Percentiles rank a stretch among this genome's conserved stretches.
phyloP scores from a whole-genome alignment of 139 green algal genomes.

The Micractinium sp. region DNA sequence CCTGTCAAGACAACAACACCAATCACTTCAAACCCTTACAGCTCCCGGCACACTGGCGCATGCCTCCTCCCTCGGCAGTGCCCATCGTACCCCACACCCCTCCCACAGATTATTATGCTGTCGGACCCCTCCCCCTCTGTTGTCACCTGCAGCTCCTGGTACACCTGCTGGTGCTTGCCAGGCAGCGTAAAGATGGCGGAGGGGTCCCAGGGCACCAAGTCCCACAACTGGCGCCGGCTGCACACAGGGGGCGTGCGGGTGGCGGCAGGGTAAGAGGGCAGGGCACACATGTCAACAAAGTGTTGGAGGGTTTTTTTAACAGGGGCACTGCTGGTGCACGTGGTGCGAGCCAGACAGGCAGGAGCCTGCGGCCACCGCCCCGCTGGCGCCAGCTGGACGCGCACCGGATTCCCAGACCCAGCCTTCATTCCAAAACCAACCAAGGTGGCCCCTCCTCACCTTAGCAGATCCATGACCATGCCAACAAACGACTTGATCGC shows the following conservation, averaged over 20 bases:
- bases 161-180: conserved; percentile 48
- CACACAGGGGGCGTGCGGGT: neutral
- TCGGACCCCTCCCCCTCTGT: neutral
- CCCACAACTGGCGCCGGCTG: conserved; percentile 45
- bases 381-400: neutral
- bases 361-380: neutral
- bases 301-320: no score
- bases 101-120: no score
- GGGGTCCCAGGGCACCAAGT: conserved; percentile 60
- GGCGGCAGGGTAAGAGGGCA: neutral
- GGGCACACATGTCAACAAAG: no score
- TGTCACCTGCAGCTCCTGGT: conserved; percentile 43
- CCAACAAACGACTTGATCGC: conserved; percentile 46
- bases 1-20: no score
- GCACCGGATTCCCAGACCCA: neutral
- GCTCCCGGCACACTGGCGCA: no score
- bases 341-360: neutral
- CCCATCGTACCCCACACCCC: neutral
- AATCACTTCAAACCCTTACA: no score
- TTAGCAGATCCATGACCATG: conserved; percentile 51
- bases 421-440: neutral
- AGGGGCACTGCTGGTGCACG: neutral
- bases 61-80: no score
- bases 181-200: conserved; percentile 43
- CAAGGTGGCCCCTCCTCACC: conserved; percentile 1